Percentiles rank a stretch among this genome's conserved stretches.
These are phyloP conservation scores for Mycena polygramma DNA, from an alignment of 768 basidiomycete species.

Conservation along the genomic window DNA sequence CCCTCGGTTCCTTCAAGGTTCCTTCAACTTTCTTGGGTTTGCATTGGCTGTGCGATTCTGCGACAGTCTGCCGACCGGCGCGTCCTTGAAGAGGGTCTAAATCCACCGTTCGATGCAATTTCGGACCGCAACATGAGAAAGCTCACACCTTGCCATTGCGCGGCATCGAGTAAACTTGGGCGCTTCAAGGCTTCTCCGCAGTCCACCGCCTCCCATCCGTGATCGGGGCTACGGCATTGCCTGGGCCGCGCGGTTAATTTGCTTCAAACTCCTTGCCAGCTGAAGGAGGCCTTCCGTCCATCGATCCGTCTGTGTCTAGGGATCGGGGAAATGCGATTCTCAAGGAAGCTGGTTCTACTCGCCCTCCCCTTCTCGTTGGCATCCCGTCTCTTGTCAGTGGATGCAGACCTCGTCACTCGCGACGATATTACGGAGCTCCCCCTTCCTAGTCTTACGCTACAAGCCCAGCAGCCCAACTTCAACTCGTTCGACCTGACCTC, in stretches of 20 bases:
- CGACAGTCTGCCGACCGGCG: too few species aligned
- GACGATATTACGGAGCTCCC: neutral
- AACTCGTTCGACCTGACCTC: constrained; percentile 10
- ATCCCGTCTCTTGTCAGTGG: neutral
- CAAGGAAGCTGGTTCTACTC: neutral
- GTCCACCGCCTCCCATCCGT: too few species aligned
- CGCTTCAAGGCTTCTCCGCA: neutral
- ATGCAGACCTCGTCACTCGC: too few species aligned
- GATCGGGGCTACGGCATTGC: too few species aligned
- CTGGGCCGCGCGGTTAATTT: too few species aligned
- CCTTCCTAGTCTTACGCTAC: neutral
- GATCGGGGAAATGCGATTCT: neutral
- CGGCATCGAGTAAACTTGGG: neutral
- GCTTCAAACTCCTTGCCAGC: neutral
- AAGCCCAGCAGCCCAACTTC: neutral
- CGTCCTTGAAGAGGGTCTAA: too few species aligned
- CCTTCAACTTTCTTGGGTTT: too few species aligned
- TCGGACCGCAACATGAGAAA: neutral
- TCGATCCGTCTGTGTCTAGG: neutral
- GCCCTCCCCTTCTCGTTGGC: neutral
- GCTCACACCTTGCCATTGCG: neutral
- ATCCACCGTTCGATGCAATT: neutral
- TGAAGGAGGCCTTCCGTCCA: neutral
- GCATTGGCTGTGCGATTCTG: too few species aligned
- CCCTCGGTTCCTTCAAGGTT: too few species aligned